phyloP scores from a whole-genome alignment of 768 basidiomycete species.

The Panaeolus papilionaceus region DNA sequence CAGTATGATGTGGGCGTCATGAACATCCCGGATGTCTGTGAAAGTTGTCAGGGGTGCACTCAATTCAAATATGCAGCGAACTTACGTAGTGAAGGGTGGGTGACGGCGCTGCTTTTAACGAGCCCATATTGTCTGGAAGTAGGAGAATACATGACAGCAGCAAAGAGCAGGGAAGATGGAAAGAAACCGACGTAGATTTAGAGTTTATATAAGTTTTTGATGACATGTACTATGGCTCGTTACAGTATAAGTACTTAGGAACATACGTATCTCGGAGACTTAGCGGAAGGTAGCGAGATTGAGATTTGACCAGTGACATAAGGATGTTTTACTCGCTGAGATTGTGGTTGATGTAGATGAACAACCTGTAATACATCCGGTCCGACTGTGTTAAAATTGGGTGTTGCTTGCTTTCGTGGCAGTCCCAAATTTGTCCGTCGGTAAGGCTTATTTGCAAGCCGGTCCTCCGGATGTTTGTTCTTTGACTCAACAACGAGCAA shows the following conservation, averaged over 20 bases:
- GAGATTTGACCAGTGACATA: constrained; percentile 19
- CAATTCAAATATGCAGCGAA: constrained; percentile 3
- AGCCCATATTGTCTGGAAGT: constrained; percentile 29
- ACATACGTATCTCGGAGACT: constrained; percentile 46
- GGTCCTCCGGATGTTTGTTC: constrained; percentile 15
- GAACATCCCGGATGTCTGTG: constrained; percentile 78
- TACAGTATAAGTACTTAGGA: constrained; percentile 31
- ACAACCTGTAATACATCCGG: constrained; percentile 22
- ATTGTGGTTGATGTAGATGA: constrained; percentile 18
- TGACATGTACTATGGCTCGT: constrained; percentile 13
- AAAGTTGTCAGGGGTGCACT: background rate
- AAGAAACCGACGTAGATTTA: background rate
- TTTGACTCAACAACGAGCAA: background rate
- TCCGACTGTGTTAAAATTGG: constrained; percentile 27
- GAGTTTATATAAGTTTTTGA: constrained; percentile 32
- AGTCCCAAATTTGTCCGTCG: constrained; percentile 32
- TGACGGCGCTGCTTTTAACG: constrained; percentile 39
- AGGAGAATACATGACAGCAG: constrained; percentile 27
- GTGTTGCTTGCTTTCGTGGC: constrained; percentile 25
- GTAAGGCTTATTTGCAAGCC: constrained; percentile 35
- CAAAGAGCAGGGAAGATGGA: constrained; percentile 6
- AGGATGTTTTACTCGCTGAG: constrained; percentile 13
- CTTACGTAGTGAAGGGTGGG: constrained; percentile 57
- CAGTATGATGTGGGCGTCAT: constrained; percentile 76
- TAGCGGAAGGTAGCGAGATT: constrained; percentile 40